Base-by-base conservation (phyloP, 2,329 filamentous ascomycete genomes). In the Diplocarpon mali region DNA sequence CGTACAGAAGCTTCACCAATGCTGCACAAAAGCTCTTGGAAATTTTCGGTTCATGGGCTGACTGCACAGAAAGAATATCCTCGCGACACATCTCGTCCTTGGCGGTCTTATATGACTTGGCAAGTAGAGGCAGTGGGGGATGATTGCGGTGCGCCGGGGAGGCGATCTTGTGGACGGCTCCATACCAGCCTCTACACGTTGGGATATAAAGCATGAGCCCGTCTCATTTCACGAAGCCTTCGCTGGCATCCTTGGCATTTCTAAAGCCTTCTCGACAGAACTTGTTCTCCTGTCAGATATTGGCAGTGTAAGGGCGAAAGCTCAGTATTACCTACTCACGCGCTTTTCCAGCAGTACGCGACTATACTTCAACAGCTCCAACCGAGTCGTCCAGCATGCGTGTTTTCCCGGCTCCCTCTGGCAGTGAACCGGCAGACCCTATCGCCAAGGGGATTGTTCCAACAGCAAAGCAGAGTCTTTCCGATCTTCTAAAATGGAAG, bases 401-500 rank as follows among this genome's bases (percentile, higher is more conserved):
- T 11, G 9, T 42, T 32, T 42, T 42, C 20, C 40, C 40, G 13
- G 43, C 43, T 36, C 32, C 43, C 24, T 40, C 43, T 27, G 17
- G 39, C 28, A 48, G 43, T 42, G 44, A 50, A 40, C 69, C 73
- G 10, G 81, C 82, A 43, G 81, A 85, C 51, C 78, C 80, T 15
- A 62, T 85, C 47, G 78, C 79, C 29, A 77, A 75, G 62, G 83
- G 83, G 35, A 71, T 76, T 40, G 49, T 78, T 32, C 69, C 80
- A 24, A 80, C 78, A 1, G 77, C 78, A 10, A 80, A 75, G 57
- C 81, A 85, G 60, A 69, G 75, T 30, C 69, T 73, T 54, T 61
- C 63, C 10, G 82, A 85, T 55, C 72, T 85, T 48, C 83, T 85
- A 67, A 71, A 69, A 55, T 88, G 82, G 81, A 80, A 83, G 62